Percentiles rank a stretch among this genome's conserved stretches.
These are phyloP conservation scores for Phaffomyces antillensis DNA, from an alignment of 805 yeast species.

Conservation along the genomic window DNA sequence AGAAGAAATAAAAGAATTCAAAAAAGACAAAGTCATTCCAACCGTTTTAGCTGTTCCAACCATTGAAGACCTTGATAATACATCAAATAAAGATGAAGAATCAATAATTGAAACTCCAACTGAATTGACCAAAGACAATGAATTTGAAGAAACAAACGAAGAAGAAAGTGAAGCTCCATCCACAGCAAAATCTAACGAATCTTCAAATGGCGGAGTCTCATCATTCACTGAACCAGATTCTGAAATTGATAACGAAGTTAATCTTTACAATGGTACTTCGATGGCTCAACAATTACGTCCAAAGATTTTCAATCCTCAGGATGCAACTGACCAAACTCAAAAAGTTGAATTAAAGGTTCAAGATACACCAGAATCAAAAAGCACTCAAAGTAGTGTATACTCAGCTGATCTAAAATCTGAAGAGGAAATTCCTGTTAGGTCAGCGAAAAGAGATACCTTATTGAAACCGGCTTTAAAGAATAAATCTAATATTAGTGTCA, in stretches of 20 bases:
- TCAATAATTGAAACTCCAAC: too few species aligned
- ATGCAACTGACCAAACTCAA: not conserved
- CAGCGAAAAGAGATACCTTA: slow-evolving; percentile 23
- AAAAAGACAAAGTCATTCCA: too few species aligned
- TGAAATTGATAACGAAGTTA: slow-evolving; percentile 1
- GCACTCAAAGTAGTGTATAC: slow-evolving; percentile 9
- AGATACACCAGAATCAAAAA: not conserved
- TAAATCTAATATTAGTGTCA: slow-evolving; percentile 16
- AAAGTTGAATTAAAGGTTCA: not conserved
- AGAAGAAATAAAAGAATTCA: too few species aligned
- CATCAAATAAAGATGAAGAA: too few species aligned
- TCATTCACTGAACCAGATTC: slow-evolving; percentile 16
- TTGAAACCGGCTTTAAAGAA: slow-evolving; percentile 37
- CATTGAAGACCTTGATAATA: too few species aligned
- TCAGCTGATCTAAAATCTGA: slow-evolving; percentile 9
- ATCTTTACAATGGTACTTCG: not conserved
- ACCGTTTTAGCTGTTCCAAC: too few species aligned
- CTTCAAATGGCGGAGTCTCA: slow-evolving; percentile 13
- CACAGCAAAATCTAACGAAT: slow-evolving; percentile 20
- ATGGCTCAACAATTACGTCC: slow-evolving; percentile 46
- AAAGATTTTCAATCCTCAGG: slow-evolving; percentile 22
- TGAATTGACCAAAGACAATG: not conserved
- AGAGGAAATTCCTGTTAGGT: slow-evolving; percentile 27
- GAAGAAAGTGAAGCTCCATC: slow-evolving; percentile 16
- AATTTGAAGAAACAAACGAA: not conserved